Conservation (phyloP, 208 protist genomes). For the Borovskyia barvae region DNA sequence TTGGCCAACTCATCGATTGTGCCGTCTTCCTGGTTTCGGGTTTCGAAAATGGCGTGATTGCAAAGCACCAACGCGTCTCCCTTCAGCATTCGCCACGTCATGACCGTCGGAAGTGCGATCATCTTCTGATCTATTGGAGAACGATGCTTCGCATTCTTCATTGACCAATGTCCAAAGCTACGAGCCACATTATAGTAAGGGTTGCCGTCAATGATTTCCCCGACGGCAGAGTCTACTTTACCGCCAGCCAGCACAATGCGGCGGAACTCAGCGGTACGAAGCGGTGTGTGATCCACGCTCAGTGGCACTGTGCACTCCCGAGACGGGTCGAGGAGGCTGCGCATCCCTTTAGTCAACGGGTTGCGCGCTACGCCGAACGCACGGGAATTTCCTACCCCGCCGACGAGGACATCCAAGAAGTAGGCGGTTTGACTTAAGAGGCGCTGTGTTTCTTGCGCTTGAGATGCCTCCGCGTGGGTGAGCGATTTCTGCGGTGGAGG, state of each 20-base stretch:
- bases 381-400: slow-evolving; percentile 58
- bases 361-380: slow-evolving; percentile 80
- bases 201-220: slow-evolving; percentile 67
- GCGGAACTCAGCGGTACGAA: slow-evolving; percentile 51
- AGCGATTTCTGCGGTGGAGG: slow-evolving; percentile 34
- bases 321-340: slow-evolving; percentile 45
- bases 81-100: slow-evolving; percentile 68
- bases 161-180: slow-evolving; percentile 80
- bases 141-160: slow-evolving; percentile 58
- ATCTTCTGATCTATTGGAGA: slow-evolving; percentile 79
- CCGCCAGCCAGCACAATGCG: slow-evolving; percentile 70
- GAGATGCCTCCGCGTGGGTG: slow-evolving; percentile 12
- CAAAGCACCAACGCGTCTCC: slow-evolving; percentile 75
- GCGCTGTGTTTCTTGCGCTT: slow-evolving; percentile 4
- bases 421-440: slow-evolving; percentile 24
- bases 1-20: slow-evolving; percentile 79
- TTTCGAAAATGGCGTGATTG: slow-evolving; percentile 78
- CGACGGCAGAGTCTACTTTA: slow-evolving; percentile 35
- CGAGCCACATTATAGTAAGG: slow-evolving; percentile 74
- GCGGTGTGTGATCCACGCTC: slow-evolving; percentile 66
- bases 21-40: slow-evolving; percentile 49
- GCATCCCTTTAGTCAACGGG: slow-evolving; percentile 25
- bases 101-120: slow-evolving; percentile 57
- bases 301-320: slow-evolving; percentile 65
- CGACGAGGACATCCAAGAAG: slow-evolving; percentile 67